Conservation (phyloP, 345 rosid genomes). For the Eutrema yunnanense region DNA sequence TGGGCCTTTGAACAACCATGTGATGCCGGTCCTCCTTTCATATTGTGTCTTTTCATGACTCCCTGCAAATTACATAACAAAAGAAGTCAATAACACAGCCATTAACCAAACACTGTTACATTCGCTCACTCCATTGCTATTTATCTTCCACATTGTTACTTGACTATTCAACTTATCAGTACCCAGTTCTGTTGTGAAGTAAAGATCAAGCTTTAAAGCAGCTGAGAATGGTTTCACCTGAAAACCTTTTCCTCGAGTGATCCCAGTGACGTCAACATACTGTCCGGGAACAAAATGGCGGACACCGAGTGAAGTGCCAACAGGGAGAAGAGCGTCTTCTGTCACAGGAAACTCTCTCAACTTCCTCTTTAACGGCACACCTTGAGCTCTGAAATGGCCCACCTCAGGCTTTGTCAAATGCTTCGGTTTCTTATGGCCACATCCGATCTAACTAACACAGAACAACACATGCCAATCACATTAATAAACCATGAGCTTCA, state of each 20-base stretch:
- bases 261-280: slow-evolving; percentile 77
- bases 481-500: slow-evolving; percentile 21
- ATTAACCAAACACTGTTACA: background rate
- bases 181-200: background rate
- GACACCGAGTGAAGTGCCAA: slow-evolving; percentile 64
- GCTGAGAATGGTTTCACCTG: slow-evolving; percentile 43
- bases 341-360: slow-evolving; percentile 90
- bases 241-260: slow-evolving; percentile 91
- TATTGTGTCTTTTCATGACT: slow-evolving; percentile 66
- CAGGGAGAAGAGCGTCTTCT: slow-evolving; percentile 83
- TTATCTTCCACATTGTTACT: background rate
- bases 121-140: background rate
- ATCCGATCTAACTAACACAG: slow-evolving; percentile 80
- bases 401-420: slow-evolving; percentile 90
- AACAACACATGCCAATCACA: slow-evolving; percentile 26
- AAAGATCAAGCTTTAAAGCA: background rate
- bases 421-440: slow-evolving; percentile 89
- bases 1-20: slow-evolving; percentile 85
- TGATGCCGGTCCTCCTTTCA: slow-evolving; percentile 62
- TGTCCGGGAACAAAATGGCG: slow-evolving; percentile 97
- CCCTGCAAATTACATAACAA: slow-evolving; percentile 45
- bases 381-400: slow-evolving; percentile 97
- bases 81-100: slow-evolving; percentile 4
- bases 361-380: slow-evolving; percentile 89
- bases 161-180: background rate